Evolutionary conservation across 2,329 filamentous ascomycete genomes (phyloP).

Genomic region (Ceratocystis cubensis): DNA sequence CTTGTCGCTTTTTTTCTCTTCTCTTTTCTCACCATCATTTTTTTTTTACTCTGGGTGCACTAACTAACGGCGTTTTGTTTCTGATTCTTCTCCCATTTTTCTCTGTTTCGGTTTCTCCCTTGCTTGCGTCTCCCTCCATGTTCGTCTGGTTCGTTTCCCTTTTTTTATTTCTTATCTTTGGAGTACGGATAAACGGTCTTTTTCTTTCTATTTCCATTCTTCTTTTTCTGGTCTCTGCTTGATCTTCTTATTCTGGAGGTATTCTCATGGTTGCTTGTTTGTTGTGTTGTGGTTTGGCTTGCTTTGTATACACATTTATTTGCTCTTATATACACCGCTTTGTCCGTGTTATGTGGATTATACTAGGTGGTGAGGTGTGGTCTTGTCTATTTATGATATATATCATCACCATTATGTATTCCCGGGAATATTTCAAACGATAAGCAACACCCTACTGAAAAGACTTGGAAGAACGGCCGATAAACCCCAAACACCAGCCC

Average conservation of each 20-base stretch:
- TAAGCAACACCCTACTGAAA: too few species aligned
- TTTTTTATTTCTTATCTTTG: conserved; percentile 2
- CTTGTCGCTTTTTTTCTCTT: background rate
- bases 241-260: background rate
- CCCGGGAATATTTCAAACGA: too few species aligned
- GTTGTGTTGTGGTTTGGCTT: background rate
- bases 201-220: background rate
- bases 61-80: background rate
- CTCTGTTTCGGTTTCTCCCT: too few species aligned
- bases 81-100: too few species aligned
- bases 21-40: background rate
- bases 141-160: too few species aligned
- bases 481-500: background rate
- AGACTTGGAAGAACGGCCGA: too few species aligned
- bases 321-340: background rate
- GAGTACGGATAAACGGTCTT: background rate
- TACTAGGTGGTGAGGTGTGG: too few species aligned
- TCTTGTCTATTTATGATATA: background rate
- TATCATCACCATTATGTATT: background rate
- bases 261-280: too few species aligned
- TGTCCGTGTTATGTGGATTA: too few species aligned
- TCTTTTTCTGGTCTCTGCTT: background rate
- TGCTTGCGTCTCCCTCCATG: too few species aligned
- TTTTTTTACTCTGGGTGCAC: background rate
- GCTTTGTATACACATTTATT: background rate